These are phyloP conservation scores for Aspergillus luchuensis DNA, from an alignment of 2,329 filamentous ascomycete species.

Conservation along the genomic window DNA sequence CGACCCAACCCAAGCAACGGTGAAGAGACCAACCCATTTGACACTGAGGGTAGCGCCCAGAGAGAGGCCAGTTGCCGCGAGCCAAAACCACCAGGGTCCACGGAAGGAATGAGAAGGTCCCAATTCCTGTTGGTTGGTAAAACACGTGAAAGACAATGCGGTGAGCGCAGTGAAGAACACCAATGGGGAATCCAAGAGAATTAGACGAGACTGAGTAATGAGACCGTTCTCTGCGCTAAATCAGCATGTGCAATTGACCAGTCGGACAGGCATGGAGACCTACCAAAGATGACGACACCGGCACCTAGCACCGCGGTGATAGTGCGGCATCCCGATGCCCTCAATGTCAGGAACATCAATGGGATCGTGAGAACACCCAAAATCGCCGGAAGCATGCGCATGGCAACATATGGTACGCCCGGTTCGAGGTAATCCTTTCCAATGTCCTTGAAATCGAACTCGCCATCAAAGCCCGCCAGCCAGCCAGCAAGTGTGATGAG, in stretches of 20 bases:
- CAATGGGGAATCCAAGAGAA: constrained; percentile 92
- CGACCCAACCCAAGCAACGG: constrained; percentile 94
- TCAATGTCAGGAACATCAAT: constrained; percentile 91
- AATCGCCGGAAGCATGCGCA: constrained; percentile 90
- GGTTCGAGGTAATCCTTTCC: constrained; percentile 98
- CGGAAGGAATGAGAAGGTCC: constrained; percentile 86
- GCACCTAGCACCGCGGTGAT: constrained; percentile 81
- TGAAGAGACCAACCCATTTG: constrained; percentile 99
- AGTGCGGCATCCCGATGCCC: constrained; percentile 85
- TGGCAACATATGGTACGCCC: constrained; percentile 92
- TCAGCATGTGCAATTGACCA: constrained; percentile 14
- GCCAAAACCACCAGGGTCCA: constrained; percentile 97
- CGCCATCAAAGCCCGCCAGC: constrained; percentile 89
- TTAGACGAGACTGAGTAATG: constrained; percentile 90
- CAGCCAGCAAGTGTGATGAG: constrained; percentile 93
- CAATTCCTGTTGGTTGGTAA: constrained; percentile 95
- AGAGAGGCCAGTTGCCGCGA: constrained; percentile 79
- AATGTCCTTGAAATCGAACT: constrained; percentile 99
- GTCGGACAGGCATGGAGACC: constrained; percentile 18
- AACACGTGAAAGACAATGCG: constrained; percentile 84
- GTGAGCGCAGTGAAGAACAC: constrained; percentile 93
- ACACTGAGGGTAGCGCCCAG: constrained; percentile 91
- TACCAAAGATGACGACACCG: constrained; percentile 86
- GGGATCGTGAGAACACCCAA: constrained; percentile 87
- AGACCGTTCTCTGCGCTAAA: constrained; percentile 78